Evolutionary conservation across 805 yeast genomes (phyloP).

Genomic region (Lachancea quebecensis): DNA sequence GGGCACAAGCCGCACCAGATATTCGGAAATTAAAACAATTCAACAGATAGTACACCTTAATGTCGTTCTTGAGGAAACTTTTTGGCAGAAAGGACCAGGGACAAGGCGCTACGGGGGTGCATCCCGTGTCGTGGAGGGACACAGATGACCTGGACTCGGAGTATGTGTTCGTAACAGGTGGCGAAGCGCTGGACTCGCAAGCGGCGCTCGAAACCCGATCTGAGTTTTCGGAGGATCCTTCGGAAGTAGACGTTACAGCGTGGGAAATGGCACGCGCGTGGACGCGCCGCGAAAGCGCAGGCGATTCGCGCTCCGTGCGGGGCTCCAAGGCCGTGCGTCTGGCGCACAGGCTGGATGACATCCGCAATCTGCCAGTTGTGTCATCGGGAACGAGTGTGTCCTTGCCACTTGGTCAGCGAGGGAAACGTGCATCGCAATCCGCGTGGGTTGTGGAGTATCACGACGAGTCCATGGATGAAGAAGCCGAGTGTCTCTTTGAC

Average conservation of each 20-base stretch:
- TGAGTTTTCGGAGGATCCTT: conserved; percentile 9
- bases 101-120: background rate
- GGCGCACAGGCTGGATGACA: conserved; percentile 6
- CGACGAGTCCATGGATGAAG: conserved; percentile 11
- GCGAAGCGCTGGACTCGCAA: background rate
- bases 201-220: background rate
- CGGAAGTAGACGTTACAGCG: conserved; percentile 18
- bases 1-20: background rate
- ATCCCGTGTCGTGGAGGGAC: background rate
- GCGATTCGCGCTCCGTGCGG: background rate
- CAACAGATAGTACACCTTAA: background rate
- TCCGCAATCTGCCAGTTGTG: background rate
- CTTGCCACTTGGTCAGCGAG: background rate
- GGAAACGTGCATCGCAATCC: background rate
- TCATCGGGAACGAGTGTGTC: background rate
- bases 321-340: conserved; percentile 5
- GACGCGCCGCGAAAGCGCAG: background rate
- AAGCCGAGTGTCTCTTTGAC: conserved; percentile 16
- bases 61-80: conserved; percentile 6
- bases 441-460: conserved; percentile 1
- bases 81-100: conserved; percentile 2
- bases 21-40: background rate
- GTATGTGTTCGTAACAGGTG: conserved; percentile 6
- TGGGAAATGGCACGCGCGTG: conserved; percentile 20
- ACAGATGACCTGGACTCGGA: conserved; percentile 15